Conservation (phyloP, 2,329 filamentous ascomycete genomes). For the Colletotrichum cordylinicola region DNA sequence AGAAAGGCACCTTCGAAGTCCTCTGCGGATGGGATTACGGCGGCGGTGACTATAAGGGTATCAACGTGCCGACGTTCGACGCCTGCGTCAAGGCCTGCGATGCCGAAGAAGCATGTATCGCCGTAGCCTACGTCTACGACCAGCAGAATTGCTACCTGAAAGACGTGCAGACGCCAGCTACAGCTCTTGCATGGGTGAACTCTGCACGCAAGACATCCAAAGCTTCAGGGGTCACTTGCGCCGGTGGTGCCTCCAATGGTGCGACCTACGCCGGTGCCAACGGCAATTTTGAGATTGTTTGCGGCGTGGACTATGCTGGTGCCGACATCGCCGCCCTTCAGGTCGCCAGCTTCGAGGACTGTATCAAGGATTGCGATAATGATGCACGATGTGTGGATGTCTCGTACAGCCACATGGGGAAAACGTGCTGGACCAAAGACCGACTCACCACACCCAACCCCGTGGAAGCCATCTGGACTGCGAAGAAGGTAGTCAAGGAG, state of each 20-base stretch:
- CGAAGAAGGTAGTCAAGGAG: neutral
- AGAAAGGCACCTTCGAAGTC: neutral
- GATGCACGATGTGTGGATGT: neutral
- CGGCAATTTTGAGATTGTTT: neutral
- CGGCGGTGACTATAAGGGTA: neutral
- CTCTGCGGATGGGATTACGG: neutral
- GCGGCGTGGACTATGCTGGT: neutral
- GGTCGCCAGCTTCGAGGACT: neutral
- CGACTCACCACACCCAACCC: neutral
- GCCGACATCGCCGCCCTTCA: neutral
- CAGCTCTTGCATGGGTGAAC: neutral
- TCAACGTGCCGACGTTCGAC: neutral
- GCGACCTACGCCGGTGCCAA: neutral
- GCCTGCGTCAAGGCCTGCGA: neutral
- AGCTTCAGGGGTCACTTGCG: neutral
- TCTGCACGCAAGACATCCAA: neutral
- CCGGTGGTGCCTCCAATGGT: neutral
- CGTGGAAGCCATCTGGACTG: neutral
- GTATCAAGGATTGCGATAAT: neutral
- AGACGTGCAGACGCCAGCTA: neutral
- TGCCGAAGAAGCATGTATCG: neutral
- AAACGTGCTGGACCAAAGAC: neutral
- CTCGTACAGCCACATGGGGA: neutral
- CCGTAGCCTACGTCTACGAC: neutral
- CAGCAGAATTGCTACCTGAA: neutral